A percentile compares a stretch with the other conserved stretches of the same genome.
Evolutionary conservation across 805 yeast genomes (phyloP).

Genomic region (Lipomyces mesembrius): DNA sequence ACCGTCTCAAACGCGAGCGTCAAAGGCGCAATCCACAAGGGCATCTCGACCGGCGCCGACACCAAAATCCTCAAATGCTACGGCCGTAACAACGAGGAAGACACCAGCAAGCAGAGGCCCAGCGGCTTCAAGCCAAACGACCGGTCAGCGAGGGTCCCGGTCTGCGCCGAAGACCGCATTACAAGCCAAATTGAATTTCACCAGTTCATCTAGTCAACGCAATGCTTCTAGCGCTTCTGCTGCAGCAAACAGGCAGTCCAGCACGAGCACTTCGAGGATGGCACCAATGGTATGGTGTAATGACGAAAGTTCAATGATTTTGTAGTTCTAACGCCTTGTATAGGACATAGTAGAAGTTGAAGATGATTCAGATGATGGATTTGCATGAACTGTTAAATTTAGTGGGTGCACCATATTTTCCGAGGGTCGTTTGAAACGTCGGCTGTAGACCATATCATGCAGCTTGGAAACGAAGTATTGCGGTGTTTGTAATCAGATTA

Average conservation of each 20-base stretch:
- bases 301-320: background rate
- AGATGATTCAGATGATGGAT: slow-evolving; percentile 1
- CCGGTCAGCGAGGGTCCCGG: background rate
- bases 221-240: background rate
- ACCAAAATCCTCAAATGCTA: background rate
- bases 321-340: background rate
- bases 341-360: background rate
- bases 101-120: background rate
- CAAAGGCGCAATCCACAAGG: background rate
- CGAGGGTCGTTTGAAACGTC: background rate
- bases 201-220: background rate
- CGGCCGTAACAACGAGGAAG: background rate
- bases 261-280: background rate
- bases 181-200: background rate
- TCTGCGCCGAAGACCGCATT: background rate
- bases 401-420: too few species aligned
- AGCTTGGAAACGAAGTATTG: too few species aligned
- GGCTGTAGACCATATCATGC: background rate
- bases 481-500: too few species aligned
- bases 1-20: background rate
- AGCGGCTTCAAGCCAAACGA: background rate
- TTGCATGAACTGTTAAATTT: background rate
- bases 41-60: background rate
- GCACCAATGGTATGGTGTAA: background rate
- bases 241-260: background rate